A percentile compares a stretch with the other conserved stretches of the same genome.
Conservation (phyloP, 2,329 filamentous ascomycete species). For the Cryphonectria carpinicola region DNA sequence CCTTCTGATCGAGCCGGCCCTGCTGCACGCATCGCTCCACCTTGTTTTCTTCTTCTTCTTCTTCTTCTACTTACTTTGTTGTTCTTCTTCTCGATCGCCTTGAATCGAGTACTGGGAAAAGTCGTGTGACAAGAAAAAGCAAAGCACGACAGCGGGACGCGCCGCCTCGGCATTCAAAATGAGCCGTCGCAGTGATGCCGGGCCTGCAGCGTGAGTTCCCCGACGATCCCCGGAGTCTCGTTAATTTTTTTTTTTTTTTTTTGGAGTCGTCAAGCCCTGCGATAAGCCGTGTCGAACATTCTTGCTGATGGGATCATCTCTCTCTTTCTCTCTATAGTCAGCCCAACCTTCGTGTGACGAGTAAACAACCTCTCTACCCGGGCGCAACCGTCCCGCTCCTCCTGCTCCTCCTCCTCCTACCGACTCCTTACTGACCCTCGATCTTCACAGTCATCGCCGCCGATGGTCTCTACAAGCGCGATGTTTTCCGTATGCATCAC, state of each 20-base stretch:
- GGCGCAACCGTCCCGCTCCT: slow-evolving; percentile 33
- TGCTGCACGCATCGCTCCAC: slow-evolving; percentile 5
- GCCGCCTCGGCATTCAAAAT: slow-evolving; percentile 45
- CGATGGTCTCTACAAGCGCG: slow-evolving; percentile 97
- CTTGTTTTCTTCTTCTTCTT: neutral
- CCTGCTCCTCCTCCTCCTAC: slow-evolving; percentile 27
- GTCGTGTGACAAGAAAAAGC: slow-evolving; percentile 28
- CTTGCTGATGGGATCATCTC: slow-evolving; percentile 16
- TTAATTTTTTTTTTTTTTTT: neutral
- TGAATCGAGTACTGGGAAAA: neutral
- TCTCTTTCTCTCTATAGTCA: slow-evolving; percentile 53
- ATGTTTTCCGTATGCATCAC: slow-evolving; percentile 87
- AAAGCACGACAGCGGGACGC: slow-evolving; percentile 29
- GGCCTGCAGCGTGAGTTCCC: slow-evolving; percentile 63
- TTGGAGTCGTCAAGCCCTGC: slow-evolving; percentile 17
- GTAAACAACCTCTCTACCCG: slow-evolving; percentile 55
- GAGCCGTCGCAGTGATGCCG: slow-evolving; percentile 59
- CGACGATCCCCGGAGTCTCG: slow-evolving; percentile 24
- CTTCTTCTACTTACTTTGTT: too few relatives aligned
- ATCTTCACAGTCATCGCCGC: slow-evolving; percentile 83
- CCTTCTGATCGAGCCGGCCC: slow-evolving; percentile 11
- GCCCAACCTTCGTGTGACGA: slow-evolving; percentile 91
- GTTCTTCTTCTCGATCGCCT: slow-evolving; percentile 1
- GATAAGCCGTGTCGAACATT: slow-evolving; percentile 16
- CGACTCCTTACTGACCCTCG: slow-evolving; percentile 42